Percentiles rank a stretch among this genome's conserved stretches.
Evolutionary conservation across 192 early-diverging fungal species (phyloP).

Genomic region (Chytriomyces sp.): DNA sequence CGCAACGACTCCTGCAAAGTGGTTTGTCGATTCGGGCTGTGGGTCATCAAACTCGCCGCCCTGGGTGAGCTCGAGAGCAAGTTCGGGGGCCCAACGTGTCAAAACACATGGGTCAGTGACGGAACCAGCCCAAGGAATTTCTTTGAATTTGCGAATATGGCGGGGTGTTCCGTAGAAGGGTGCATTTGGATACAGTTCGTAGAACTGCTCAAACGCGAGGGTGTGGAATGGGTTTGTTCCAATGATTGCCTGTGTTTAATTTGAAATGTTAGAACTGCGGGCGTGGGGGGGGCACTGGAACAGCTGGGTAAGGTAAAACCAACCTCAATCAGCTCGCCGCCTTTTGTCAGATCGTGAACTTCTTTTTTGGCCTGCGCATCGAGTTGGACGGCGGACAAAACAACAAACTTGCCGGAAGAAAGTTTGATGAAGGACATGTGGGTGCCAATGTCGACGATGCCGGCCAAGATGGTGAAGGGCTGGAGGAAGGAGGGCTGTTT

Average conservation of each 20-base stretch:
- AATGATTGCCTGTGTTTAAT: slow-evolving; percentile 13
- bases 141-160: slow-evolving; percentile 20
- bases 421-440: slow-evolving; percentile 34
- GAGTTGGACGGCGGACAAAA: slow-evolving; percentile 25
- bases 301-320: background rate
- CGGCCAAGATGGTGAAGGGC: slow-evolving; percentile 23
- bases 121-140: slow-evolving; percentile 17
- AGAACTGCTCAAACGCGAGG: slow-evolving; percentile 24
- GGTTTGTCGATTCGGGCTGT: slow-evolving; percentile 12
- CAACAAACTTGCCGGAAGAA: slow-evolving; percentile 14
- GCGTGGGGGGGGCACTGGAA: background rate
- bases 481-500: background rate
- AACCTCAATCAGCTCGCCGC: slow-evolving; percentile 30
- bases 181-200: slow-evolving; percentile 20
- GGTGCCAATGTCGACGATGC: slow-evolving; percentile 31
- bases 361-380: slow-evolving; percentile 19
- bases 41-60: slow-evolving; percentile 24
- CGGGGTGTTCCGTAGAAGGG: slow-evolving; percentile 38
- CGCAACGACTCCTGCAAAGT: slow-evolving; percentile 22
- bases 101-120: background rate
- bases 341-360: slow-evolving; percentile 22
- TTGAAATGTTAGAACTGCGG: background rate
- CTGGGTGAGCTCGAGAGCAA: background rate
- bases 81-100: slow-evolving; percentile 9
- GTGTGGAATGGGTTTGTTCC: slow-evolving; percentile 40